These are phyloP conservation scores for Fusarium sambucinum DNA, from an alignment of 2,329 filamentous ascomycete species.

Conservation along the genomic window DNA sequence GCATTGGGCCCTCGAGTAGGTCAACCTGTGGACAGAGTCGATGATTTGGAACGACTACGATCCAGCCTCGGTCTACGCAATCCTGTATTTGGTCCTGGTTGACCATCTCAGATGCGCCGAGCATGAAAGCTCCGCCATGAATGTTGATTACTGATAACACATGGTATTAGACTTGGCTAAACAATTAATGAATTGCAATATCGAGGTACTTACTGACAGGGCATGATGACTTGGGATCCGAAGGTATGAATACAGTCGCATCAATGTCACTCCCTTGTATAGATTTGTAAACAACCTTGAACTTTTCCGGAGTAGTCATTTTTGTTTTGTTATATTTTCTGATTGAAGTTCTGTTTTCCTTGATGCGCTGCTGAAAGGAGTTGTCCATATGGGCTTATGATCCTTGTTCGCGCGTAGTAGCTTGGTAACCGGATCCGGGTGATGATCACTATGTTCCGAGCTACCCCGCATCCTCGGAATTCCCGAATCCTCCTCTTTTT, in stretches of 20 bases:
- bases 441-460: neutral
- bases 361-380: fast-evolving
- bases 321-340: fast-evolving
- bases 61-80: conserved; percentile 5
- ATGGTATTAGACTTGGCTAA: neutral
- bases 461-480: conserved; percentile 8
- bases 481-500: conserved; percentile 1
- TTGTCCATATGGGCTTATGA: too few relatives aligned
- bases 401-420: too few relatives aligned
- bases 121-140: conserved; percentile 21
- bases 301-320: neutral
- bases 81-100: conserved; percentile 15
- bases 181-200: fast-evolving
- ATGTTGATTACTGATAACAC: conserved; percentile 8
- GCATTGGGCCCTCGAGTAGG: conserved; percentile 2
- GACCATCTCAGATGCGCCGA: conserved; percentile 18
- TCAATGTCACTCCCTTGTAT: conserved; percentile 6
- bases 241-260: neutral
- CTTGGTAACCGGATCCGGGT: neutral
- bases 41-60: neutral
- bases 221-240: neutral
- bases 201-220: neutral
- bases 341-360: fast-evolving
- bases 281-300: conserved; percentile 11
- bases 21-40: conserved; percentile 13